These are phyloP conservation scores for Musa beccarii DNA, from an alignment of 176 grass and related monocot species.

Conservation along the genomic window DNA sequence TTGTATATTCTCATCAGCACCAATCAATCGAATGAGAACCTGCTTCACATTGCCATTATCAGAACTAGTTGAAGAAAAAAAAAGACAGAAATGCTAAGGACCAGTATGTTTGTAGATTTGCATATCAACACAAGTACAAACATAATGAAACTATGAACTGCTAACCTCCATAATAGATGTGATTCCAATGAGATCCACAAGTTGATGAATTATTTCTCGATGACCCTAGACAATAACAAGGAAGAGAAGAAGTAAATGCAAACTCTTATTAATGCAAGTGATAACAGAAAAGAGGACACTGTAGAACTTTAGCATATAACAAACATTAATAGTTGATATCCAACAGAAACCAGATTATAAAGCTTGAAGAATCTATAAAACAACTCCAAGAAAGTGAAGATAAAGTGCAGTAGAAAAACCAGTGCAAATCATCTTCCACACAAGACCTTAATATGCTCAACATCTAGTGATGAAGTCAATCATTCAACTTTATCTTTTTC, in stretches of 20 bases:
- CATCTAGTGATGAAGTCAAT: neutral
- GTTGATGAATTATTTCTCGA: conserved; percentile 71
- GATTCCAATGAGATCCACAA: conserved; percentile 89
- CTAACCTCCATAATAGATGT: conserved; percentile 99
- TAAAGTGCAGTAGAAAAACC: no score
- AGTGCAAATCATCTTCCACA: neutral
- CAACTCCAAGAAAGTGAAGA: no score
- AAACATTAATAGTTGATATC: neutral
- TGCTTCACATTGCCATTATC: conserved; percentile 31
- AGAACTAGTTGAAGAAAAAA: conserved; percentile 4
- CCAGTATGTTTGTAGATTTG: no score
- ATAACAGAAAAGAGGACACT: neutral
- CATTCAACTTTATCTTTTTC: no score
- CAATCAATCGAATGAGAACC: conserved; percentile 80
- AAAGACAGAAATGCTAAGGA: neutral
- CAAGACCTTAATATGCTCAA: neutral
- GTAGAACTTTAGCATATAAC: neutral
- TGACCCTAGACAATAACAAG: conserved; percentile 52
- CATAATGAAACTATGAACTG: neutral
- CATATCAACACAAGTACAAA: neutral
- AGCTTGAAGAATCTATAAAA: no score
- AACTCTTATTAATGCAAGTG: conserved; percentile 6
- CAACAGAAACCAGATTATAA: neutral
- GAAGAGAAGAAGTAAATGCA: conserved; percentile 14
- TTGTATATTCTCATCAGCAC: conserved; percentile 88